Evolutionary conservation across 1,284 basidiomycete species (phyloP), one percentile per base, ranked within the genome.

Genomic region (Sanghuangporus sanghuang): DNA sequence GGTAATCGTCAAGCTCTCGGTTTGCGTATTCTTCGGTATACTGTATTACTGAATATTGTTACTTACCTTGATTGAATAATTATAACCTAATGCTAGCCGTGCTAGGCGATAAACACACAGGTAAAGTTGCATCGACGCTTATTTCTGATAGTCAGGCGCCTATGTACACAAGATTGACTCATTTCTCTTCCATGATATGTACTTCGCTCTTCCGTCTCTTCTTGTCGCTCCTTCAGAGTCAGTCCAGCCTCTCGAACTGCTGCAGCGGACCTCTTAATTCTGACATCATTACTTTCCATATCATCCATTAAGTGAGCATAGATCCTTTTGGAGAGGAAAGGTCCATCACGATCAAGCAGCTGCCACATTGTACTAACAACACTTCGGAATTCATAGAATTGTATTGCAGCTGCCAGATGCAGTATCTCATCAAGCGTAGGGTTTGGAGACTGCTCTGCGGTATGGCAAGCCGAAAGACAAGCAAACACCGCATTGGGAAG

Each of bases 351-450:
- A 50, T 75, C 72, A 3, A 52, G 57, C 64, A 76, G 71, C n/a
- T 65, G 62, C 77, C 77, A 79, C 67, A 78, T 66, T 35, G 78
- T 77, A n/a, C 75, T 78, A 12, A 80, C 68, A 0, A 78, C 77
- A 39, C 71, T 73, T 8, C 69, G 66, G 61, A 74, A 71, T 7
- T 76, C 77, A 9, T 67, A 67, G 53, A 75, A 76, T 57, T 73
- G 73, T 62, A 77, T 49, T 0, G 71, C 73, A 0, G 74, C 72
- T 6, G 74, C 71, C 8, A 78, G 71, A 64, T 77, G 75, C 6
- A 77, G 63, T 7, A 68, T 68, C 61, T 78, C 75, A 44, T 77
- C 73, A 0, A 70, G 71, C 21, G 52, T 2, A n/a, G 8, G 2
- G 11, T 18, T 11, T 6, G 39, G 16, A 9, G 39, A 59, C 16